Evolutionary conservation across 768 basidiomycete genomes (phyloP), one percentile per base, ranked within the genome.

Genomic region (Tremella mesenterica): DNA sequence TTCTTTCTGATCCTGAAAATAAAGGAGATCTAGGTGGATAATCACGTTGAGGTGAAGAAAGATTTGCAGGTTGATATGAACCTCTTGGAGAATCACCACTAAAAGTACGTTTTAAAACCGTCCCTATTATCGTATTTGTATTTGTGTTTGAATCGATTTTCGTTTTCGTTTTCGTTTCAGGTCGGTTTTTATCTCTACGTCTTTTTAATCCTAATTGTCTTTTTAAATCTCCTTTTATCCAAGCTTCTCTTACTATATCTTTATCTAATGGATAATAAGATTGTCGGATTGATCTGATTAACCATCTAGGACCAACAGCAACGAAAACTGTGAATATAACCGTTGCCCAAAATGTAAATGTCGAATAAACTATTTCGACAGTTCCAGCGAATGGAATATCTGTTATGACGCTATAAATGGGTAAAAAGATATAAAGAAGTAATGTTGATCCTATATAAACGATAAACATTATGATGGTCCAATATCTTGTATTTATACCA

Each of bases 401-500:
- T 2, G 78, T 74, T 70, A 95, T 82, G 74, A 82, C 84, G 2
- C 90, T 93, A 73, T 89, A 96, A 41, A 90, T 76, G 4, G 84
- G 81, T 52, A 92, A 83, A 89, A 89, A 95, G n/a, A 85, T 58
- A 60, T 87, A 70, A 83, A 89, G 84, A 27, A 65, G 52, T 61
- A 74, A 56, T 10, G 67, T 70, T 39, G 75, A 73, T 58, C 64
- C 55, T 55, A 56, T 54, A 36, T 63, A 54, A 48, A 63, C 43
- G 48, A 59, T 41, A 54, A 38, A 56, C 38, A 64, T 59, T 54
- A 72, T 50, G 26, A 65, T 58, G 5, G 81, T 88, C 77, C 68
- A 95, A 84, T 93, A 93, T 59, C 85, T 77, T 14, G 84, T 91
- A 71, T 86, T 92, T 58, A 95, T 70, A 16, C 90, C 91, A 58